Base-by-base conservation (phyloP, 371 early-diverging fungal genomes). In the Syncephalastrum monosporum region DNA sequence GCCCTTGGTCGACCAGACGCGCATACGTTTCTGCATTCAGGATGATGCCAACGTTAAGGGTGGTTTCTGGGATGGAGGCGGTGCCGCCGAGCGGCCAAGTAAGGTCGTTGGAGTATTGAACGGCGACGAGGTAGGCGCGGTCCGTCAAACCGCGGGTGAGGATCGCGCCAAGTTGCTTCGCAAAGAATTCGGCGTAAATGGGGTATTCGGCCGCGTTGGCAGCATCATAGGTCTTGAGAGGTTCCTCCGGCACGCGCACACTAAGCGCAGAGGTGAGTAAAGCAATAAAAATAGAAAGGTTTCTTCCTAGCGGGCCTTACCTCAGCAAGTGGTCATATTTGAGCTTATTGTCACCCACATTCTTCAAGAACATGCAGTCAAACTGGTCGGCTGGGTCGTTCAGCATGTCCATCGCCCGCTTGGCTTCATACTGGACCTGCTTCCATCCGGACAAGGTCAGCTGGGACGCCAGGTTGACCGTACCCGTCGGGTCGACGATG, bases 401-500 rank as follows among this genome's bases (percentile, higher is more conserved):
- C 24, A 93, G 79, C 52, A 82, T 74, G 1, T 55, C 49, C 71
- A 88, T 72, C 3, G 88, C 85, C 23, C 86, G 50, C 16, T 71
- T 68, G 5, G 90, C 89, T 64, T 91, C 91, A 51, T 85, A 79
- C 64, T 91, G 90, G 3, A 71, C 42, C 48, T 47, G 43, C 57
- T 49, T 61, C 81, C 75, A 33, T 85, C 74, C 78, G 23, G 85
- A 77, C 10, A 64, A 63, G 45, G 86, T 75, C 58, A 91, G 68
- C 27, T 71, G 66, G 14, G 88, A 85, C 15, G 90, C 86, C 55
- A 97, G 56, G 68, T 97, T 97, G 51, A 93, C 68, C 5, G 74
- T 73, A 43, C 93, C 94, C 13, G 91, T 79, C 8, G 91, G 86
- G 67, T 96, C 97, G 0, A 94, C 90, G 52, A 96, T 81, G 1